Conservation (phyloP, 306 rosid species). For the Fragaria ananassa region DNA sequence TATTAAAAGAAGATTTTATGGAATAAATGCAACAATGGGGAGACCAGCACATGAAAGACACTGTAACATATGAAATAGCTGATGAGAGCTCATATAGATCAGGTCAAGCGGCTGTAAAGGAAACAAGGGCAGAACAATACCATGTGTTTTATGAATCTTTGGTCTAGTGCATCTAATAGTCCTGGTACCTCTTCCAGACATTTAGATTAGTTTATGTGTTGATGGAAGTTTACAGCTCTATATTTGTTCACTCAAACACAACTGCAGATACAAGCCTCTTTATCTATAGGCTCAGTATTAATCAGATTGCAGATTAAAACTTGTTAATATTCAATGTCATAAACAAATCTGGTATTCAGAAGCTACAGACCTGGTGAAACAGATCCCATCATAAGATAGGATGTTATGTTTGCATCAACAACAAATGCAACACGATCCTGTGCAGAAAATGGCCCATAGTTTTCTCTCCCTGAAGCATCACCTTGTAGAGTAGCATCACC, state of each 20-base stretch:
- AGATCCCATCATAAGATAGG: constrained; percentile 99
- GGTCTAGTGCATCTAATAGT: constrained; percentile 1
- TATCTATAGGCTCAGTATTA: background rate
- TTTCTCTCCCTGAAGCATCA: constrained; percentile 57
- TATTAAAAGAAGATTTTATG: background rate
- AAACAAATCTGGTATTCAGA: constrained; percentile 15
- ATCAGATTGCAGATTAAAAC: background rate
- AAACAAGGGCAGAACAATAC: background rate
- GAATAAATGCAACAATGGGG: background rate
- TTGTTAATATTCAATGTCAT: background rate
- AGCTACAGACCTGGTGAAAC: constrained; percentile 88
- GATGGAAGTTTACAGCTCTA: constrained; percentile 1
- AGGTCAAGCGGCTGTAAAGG: background rate
- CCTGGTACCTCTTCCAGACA: background rate
- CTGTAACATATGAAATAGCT: background rate
- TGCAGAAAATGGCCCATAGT: constrained; percentile 47
- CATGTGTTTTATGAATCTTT: background rate
- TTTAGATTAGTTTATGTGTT: background rate
- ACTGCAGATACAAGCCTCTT: background rate
- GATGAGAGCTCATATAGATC: background rate
- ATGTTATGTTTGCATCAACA: constrained; percentile 94
- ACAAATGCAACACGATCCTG: constrained; percentile 78
- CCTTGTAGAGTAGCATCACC: constrained; percentile 53
- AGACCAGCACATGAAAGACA: background rate
- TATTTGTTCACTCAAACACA: background rate